Evolutionary conservation across 345 rosid genomes (phyloP), one percentile per base, ranked within the genome.

Genomic region (Clarkia xantiana): DNA sequence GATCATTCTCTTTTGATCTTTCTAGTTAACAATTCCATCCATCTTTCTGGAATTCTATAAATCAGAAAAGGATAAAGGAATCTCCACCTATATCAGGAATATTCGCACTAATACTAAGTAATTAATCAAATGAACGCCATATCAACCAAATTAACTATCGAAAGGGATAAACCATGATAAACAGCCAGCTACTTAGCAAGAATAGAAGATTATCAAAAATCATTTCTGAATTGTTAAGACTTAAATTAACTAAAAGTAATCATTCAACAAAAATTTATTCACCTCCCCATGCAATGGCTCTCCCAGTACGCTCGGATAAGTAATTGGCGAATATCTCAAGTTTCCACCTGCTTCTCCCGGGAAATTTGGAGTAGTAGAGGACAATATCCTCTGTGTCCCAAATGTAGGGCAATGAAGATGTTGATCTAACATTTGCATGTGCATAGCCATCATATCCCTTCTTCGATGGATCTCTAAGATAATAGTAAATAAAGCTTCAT

Each of bases 251-350:
- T 6, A 52, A 11, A 39, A 18, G 18, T 8, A 40, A 17, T 7
- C 39, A 52, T 29, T 39, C 45, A 39, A 41, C 45, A 14, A 18
- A 41, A 43, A 67, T 58, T 52, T 48, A 47, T 62, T 69, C 53
- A 86, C 99, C 99, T 91, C 99, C 72, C 98, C 96, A 59, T 78
- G 80, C 44, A 91, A 71, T 19, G 96, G 95, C 68, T 91, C 99
- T 56, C 99, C 96, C 51, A 91, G 94, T 40, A 91, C 95, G 64
- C 95, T 91, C 48, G 96, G 94, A 68, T 91, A 87, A 45, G 99
- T 86, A 62, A 91, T 84, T 15, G 99, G 99, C 44, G 99, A 87
- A 70, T 67, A 69, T 2, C 94, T 80, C 62, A 82, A 55, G 74
- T 81, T 86, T 11, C 79, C 71, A 49, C 62, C 72, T 36, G 74